These are phyloP conservation scores for Penicillium sp. DNA, from an alignment of 2,329 filamentous ascomycete genomes.

Conservation along the genomic window DNA sequence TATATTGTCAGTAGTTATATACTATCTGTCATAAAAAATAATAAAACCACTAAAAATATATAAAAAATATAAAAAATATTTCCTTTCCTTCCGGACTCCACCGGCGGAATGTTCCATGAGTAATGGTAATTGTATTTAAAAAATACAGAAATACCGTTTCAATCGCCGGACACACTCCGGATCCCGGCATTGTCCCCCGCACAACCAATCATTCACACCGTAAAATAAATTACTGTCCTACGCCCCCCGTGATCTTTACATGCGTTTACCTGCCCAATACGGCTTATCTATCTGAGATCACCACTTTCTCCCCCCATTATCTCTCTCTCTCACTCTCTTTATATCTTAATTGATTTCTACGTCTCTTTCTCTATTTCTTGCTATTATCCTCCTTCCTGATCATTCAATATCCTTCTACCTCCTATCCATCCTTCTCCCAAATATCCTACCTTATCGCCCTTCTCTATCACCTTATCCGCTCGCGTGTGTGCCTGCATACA, in stretches of 20 bases:
- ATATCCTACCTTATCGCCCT: not conserved
- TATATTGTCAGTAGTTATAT: not conserved
- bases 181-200: slow-evolving; percentile 12
- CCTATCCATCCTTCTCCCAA: not conserved
- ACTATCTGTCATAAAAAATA: not conserved
- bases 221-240: slow-evolving; percentile 11
- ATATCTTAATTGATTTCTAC: slow-evolving; percentile 1
- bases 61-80: not conserved
- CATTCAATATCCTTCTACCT: not conserved
- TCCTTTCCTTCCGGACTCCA: slow-evolving; percentile 17
- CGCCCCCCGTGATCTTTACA: not conserved
- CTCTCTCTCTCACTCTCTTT: slow-evolving; percentile 2
- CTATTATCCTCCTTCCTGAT: slow-evolving; percentile 9
- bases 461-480: slow-evolving; percentile 5
- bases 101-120: slow-evolving; percentile 26
- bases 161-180: slow-evolving; percentile 6
- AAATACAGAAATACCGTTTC: not conserved
- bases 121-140: slow-evolving; percentile 3
- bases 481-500: slow-evolving; percentile 7
- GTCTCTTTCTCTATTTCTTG: slow-evolving; percentile 11
- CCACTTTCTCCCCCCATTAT: slow-evolving; percentile 13
- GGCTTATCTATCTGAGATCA: slow-evolving; percentile 21
- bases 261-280: slow-evolving; percentile 26
- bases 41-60: not conserved
- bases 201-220: slow-evolving; percentile 7